phyloP scores from a whole-genome alignment of 768 basidiomycete genomes.

The Lepiota venenata region DNA sequence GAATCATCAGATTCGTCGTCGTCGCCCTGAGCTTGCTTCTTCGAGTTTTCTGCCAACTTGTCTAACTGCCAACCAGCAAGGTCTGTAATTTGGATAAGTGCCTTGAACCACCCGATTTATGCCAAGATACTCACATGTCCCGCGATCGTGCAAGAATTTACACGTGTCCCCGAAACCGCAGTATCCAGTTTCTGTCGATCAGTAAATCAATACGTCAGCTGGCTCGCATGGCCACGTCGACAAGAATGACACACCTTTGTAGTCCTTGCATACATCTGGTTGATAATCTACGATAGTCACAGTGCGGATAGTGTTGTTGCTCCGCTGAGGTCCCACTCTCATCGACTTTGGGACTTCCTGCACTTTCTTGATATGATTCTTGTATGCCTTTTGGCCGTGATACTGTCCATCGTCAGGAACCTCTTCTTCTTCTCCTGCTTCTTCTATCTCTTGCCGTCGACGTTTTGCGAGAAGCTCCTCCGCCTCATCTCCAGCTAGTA shows the following conservation, averaged over 20 bases:
- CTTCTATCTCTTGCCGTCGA: conserved; percentile 50
- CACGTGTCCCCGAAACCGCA: conserved; percentile 99
- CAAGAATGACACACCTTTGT: conserved; percentile 72
- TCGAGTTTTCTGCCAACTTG: conserved; percentile 79
- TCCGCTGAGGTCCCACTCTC: conserved; percentile 79
- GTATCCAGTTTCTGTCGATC: conserved; percentile 84
- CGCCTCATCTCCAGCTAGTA: conserved; percentile 79
- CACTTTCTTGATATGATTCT: conserved; percentile 75
- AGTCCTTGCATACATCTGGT: conserved; percentile 99
- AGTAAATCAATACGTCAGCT: conserved; percentile 11
- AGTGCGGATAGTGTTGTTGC: conserved; percentile 80
- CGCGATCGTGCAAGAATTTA: conserved; percentile 98
- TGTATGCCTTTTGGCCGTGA: conserved; percentile 79
- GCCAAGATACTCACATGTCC: conserved; percentile 66
- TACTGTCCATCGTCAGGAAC: conserved; percentile 84
- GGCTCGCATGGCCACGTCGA: conserved; percentile 4
- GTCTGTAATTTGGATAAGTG: conserved; percentile 42
- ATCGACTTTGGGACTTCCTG: conserved; percentile 86
- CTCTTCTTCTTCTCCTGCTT: conserved; percentile 51
- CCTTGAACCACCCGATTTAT: neutral
- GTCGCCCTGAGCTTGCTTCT: conserved; percentile 51
- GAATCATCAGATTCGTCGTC: conserved; percentile 62
- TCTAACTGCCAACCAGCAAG: conserved; percentile 99
- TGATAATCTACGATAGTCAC: conserved; percentile 98
- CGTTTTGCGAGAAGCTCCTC: conserved; percentile 75